Evolutionary conservation across 1,139 yeast species (phyloP).

Genomic region (Hemisphaericaspora xylofermentans): DNA sequence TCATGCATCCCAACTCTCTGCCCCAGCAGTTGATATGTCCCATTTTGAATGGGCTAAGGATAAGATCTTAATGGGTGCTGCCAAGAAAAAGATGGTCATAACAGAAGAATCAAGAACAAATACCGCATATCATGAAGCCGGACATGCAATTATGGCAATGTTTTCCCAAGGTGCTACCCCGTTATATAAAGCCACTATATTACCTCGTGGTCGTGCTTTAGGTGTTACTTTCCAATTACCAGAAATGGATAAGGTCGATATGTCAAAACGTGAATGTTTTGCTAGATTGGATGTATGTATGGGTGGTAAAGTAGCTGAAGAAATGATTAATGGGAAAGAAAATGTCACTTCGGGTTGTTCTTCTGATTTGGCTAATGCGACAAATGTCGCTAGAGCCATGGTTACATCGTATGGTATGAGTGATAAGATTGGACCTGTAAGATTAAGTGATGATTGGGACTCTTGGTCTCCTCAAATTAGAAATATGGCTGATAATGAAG

Average conservation of each 20-base stretch:
- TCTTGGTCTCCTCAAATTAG: constrained; percentile 89
- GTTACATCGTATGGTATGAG: constrained; percentile 97
- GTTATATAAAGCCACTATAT: constrained; percentile 91
- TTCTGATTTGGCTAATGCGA: constrained; percentile 85
- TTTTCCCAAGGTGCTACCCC: constrained; percentile 96
- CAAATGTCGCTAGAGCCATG: constrained; percentile 94
- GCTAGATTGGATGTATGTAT: constrained; percentile 94
- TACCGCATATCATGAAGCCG: constrained; percentile 98
- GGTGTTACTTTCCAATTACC: constrained; percentile 98
- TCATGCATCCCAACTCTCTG: constrained; percentile 89
- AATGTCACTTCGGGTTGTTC: constrained; percentile 95
- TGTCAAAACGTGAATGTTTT: constrained; percentile 83
- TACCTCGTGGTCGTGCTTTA: constrained; percentile 94
- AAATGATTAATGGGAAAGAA: constrained; percentile 83
- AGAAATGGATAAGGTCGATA: constrained; percentile 96
- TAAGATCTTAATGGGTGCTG: constrained; percentile 96
- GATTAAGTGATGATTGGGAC: constrained; percentile 85
- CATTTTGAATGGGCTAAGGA: constrained; percentile 99
- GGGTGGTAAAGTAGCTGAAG: constrained; percentile 99
- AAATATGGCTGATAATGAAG: constrained; percentile 91
- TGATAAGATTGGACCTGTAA: constrained; percentile 88
- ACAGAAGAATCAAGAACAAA: constrained; percentile 92
- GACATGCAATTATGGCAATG: constrained; percentile 97
- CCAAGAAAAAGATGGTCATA: constrained; percentile 93
- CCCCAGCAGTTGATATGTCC: constrained; percentile 82